Base-by-base conservation (phyloP, 768 basidiomycete species). In the Naganishia antarctica region DNA sequence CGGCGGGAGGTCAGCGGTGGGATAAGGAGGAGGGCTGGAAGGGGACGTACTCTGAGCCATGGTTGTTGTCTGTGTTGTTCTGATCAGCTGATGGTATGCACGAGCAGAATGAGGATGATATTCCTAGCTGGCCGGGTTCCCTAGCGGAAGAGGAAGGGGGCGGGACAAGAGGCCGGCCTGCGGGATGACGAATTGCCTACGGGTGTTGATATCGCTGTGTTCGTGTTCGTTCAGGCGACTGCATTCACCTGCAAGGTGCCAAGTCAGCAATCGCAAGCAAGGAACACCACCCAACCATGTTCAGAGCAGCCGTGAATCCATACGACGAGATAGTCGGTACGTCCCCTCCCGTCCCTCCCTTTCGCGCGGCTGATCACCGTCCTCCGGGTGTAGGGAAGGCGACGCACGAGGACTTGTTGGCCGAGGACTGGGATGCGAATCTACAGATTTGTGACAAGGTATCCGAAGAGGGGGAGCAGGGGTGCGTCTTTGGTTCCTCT, bases 361-460 rank as follows among this genome's bases (percentile, higher is more conserved):
- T 12, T 6, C 43, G 61, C 37, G 34, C 13, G 43, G 41, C 63
- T 68, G 53, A 53, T 60, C 41, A 63, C 43, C 58, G 9, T 61
- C 31, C 15, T 58, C 23, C n/a, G 34, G 25, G 32, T 25, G 25
- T 78, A 96, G 93, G 79, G 71, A 94, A 96, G 80, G 89, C 94
- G 34, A 99, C 96, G n/a, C 91, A 93, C 76, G 96, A 98, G 83
- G 92, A 91, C 76, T 81, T 93, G 64, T 93, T 93, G 0, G 82
- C 83, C 61, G 94, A 96, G 80, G 90, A 96, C 78, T 99, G 96
- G 96, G 92, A 92, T 74, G 81, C 91, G 64, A 90, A 93, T 67
- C 75, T 97, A 51, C 91, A 89, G 70, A 78, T 98, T n/a, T 96
- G 92, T 70, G 96, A 99, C 80, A 96, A 96, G 79, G 92, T 99